Evolutionary conservation across 75 land plant genomes (phyloP).

Genomic region (Chamaecyparis obtusa): DNA sequence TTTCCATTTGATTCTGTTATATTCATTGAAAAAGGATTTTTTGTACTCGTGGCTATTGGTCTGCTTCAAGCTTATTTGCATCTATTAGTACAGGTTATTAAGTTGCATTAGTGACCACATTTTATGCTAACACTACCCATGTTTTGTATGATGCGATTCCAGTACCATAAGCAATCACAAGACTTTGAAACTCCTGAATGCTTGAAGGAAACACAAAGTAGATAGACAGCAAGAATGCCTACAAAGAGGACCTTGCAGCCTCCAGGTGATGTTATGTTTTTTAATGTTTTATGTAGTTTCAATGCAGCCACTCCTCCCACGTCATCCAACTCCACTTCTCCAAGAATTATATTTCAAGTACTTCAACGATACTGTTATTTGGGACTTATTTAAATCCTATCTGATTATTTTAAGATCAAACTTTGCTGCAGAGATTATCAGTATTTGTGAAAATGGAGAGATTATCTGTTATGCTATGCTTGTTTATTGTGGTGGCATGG

Average conservation of each 20-base stretch:
- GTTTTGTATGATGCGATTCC: not conserved
- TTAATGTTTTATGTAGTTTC: not conserved
- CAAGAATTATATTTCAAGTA: too few species aligned
- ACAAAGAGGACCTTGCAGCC: not conserved
- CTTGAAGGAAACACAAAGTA: too few species aligned
- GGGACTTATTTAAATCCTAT: not conserved
- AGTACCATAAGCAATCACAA: not conserved
- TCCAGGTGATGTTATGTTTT: not conserved
- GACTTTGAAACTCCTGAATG: not conserved
- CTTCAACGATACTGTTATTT: too few species aligned
- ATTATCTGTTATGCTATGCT: too few species aligned
- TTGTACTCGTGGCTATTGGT: not conserved
- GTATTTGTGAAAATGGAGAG: too few species aligned
- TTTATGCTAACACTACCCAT: not conserved
- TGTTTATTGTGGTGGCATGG: too few species aligned
- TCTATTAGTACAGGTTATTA: not conserved
- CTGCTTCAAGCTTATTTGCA: not conserved
- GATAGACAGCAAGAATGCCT: not conserved
- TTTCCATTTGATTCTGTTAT: not conserved
- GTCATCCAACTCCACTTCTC: too few species aligned
- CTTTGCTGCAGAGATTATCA: too few species aligned
- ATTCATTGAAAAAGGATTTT: too few species aligned
- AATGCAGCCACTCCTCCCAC: too few species aligned
- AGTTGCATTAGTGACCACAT: not conserved
- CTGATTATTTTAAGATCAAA: too few species aligned